A percentile compares a stretch with the other conserved stretches of the same genome.
Evolutionary conservation across 1,139 yeast genomes (phyloP).

Genomic region (Hansenula lynferdii): DNA sequence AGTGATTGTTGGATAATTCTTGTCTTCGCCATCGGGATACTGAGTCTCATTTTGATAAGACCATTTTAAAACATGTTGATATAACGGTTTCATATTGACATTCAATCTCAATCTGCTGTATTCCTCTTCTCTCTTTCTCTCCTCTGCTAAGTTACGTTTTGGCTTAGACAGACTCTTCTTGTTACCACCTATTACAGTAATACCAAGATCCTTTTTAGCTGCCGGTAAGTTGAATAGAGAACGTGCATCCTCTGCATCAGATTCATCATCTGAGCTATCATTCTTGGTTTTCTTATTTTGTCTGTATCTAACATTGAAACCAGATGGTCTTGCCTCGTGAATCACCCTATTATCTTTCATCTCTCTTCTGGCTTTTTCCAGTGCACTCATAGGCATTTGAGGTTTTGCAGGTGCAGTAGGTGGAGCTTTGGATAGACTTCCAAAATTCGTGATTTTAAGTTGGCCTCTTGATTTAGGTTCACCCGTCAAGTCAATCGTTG

Average conservation of each 20-base stretch:
- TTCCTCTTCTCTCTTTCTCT: constrained; percentile 63
- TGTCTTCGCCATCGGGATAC: constrained; percentile 46
- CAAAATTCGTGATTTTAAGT: constrained; percentile 47
- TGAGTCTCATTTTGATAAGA: constrained; percentile 54
- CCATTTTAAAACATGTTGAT: constrained; percentile 71
- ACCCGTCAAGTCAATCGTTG: constrained; percentile 2
- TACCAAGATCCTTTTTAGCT: constrained; percentile 14
- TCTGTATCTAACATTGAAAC: constrained; percentile 47
- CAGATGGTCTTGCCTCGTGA: constrained; percentile 77
- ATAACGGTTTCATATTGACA: constrained; percentile 74
- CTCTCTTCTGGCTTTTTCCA: constrained; percentile 37
- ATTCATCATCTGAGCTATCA: constrained; percentile 30
- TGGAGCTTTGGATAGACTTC: constrained; percentile 33
- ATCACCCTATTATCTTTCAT: constrained; percentile 28
- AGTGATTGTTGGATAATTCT: constrained; percentile 33
- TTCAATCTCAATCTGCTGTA: constrained; percentile 76
- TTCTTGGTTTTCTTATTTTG: constrained; percentile 14
- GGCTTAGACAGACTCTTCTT: constrained; percentile 23
- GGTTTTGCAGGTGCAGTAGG: constrained; percentile 39
- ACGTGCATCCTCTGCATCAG: constrained; percentile 28
- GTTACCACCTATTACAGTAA: constrained; percentile 27
- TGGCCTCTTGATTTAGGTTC: constrained; percentile 32
- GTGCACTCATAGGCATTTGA: constrained; percentile 30
- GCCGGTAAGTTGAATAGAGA: constrained; percentile 26
- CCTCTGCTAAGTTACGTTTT: too few relatives aligned